phyloP scores from a whole-genome alignment of 2,329 filamentous ascomycete species.

The Trichoderma harzianum region DNA sequence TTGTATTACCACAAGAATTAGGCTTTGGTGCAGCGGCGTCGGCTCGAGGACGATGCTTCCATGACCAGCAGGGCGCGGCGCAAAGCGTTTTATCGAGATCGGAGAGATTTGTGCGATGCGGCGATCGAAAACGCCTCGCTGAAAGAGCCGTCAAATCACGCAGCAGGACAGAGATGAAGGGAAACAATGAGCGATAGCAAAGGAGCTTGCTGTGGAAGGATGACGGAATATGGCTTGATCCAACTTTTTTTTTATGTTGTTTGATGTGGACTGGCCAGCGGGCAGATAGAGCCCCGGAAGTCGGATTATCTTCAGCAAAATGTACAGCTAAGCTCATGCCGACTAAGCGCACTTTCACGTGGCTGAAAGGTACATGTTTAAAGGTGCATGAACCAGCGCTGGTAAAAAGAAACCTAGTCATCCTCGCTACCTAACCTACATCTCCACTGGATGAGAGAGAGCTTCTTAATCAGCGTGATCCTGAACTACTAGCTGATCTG shows the following conservation, averaged over 20 bases:
- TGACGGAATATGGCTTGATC: not conserved
- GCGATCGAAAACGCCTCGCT: not conserved
- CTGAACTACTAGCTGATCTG: not conserved
- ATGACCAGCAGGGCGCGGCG: conserved; percentile 19
- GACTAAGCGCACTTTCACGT: conserved; percentile 1
- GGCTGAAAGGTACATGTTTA: not conserved
- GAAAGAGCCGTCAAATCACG: not conserved
- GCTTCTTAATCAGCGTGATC: not conserved
- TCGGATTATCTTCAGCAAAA: not conserved
- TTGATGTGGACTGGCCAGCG: not conserved
- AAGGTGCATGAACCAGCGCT: not conserved
- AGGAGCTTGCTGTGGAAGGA: not conserved
- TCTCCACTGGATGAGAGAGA: not conserved
- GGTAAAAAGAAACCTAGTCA: too few relatives aligned
- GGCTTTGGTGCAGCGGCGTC: conserved; percentile 14
- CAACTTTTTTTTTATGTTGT: not conserved
- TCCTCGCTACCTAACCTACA: too few relatives aligned
- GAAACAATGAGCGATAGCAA: not conserved
- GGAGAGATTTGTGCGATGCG: not conserved
- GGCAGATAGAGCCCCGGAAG: not conserved
- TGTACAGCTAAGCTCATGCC: not conserved
- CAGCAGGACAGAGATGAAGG: not conserved
- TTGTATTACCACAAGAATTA: conserved; percentile 7
- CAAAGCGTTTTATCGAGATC: not conserved
- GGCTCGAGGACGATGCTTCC: conserved; percentile 20